Conservation (phyloP, 2,329 filamentous ascomycete genomes). For the Aspergillus persii region DNA sequence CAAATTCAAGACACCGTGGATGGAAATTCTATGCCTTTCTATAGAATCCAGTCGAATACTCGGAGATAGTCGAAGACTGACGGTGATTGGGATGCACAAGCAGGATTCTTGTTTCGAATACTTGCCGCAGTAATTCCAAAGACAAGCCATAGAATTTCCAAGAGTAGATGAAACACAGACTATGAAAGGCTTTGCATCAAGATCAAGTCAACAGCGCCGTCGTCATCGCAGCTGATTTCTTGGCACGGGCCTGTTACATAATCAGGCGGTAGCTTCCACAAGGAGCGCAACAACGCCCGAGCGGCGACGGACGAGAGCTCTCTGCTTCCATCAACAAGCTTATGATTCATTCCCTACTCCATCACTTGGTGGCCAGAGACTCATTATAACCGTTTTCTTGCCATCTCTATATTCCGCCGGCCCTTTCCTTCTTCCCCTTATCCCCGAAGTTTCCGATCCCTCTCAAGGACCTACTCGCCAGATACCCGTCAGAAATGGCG, state of each 20-base stretch:
- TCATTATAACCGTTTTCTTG: conserved; percentile 13
- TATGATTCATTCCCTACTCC: conserved; percentile 18
- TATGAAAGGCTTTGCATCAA: background rate
- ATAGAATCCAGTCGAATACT: background rate
- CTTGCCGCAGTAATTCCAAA: background rate
- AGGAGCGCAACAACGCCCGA: conserved; percentile 25
- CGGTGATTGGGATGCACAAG: background rate
- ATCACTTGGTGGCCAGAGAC: conserved; percentile 18
- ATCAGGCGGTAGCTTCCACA: conserved; percentile 25
- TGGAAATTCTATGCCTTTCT: background rate
- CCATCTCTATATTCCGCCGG: conserved; percentile 9
- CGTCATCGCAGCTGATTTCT: conserved; percentile 6
- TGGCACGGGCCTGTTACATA: conserved; percentile 23
- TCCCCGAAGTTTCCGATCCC: conserved; percentile 4
- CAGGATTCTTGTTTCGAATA: background rate
- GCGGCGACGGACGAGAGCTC: conserved; percentile 24
- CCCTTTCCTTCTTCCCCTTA: conserved; percentile 3
- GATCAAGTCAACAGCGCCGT: background rate
- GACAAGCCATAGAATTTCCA: background rate
- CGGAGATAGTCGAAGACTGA: background rate
- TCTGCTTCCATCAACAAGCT: conserved; percentile 28
- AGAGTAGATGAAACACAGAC: background rate
- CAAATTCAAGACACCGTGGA: background rate
- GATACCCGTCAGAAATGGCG: conserved; percentile 65
- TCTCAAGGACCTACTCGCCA: conserved; percentile 26